A percentile compares a stretch with the other conserved stretches of the same genome.
These are phyloP conservation scores for Colletotrichum magnum DNA, from an alignment of 2,329 filamentous ascomycete species.

Conservation along the genomic window DNA sequence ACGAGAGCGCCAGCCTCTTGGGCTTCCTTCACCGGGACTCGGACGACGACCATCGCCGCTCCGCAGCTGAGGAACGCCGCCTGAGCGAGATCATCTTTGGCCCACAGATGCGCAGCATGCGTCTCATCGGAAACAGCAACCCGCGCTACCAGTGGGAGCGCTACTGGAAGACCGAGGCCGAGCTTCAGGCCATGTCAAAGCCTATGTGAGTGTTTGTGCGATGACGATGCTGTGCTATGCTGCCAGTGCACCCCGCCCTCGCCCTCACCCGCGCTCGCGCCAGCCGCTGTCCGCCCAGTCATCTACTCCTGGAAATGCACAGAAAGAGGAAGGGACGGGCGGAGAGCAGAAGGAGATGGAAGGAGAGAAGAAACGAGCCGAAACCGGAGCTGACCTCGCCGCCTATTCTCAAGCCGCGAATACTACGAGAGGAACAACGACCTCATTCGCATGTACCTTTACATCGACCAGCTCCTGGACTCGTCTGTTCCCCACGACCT, in stretches of 20 bases:
- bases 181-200: slow-evolving; percentile 79
- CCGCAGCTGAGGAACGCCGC: slow-evolving; percentile 69
- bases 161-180: slow-evolving; percentile 86
- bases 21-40: slow-evolving; percentile 38
- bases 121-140: slow-evolving; percentile 90
- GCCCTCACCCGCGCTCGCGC: neutral
- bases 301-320: neutral
- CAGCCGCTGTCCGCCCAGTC: neutral
- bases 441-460: slow-evolving; percentile 91
- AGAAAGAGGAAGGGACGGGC: too few species aligned
- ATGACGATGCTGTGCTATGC: neutral
- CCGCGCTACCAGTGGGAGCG: slow-evolving; percentile 87
- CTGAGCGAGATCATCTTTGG: slow-evolving; percentile 72
- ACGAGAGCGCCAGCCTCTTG: slow-evolving; percentile 42
- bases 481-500: slow-evolving; percentile 93
- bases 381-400: slow-evolving; percentile 18
- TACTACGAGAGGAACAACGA: slow-evolving; percentile 94
- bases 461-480: slow-evolving; percentile 91
- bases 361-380: neutral
- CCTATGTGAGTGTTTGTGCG: slow-evolving; percentile 66
- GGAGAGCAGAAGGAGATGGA: too few species aligned
- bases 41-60: slow-evolving; percentile 60
- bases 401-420: slow-evolving; percentile 66
- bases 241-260: neutral
- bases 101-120: slow-evolving; percentile 85